Evolutionary conservation across 495 filamentous ascomycete species (phyloP).

Genomic region (Aspergillus mulundensis): DNA sequence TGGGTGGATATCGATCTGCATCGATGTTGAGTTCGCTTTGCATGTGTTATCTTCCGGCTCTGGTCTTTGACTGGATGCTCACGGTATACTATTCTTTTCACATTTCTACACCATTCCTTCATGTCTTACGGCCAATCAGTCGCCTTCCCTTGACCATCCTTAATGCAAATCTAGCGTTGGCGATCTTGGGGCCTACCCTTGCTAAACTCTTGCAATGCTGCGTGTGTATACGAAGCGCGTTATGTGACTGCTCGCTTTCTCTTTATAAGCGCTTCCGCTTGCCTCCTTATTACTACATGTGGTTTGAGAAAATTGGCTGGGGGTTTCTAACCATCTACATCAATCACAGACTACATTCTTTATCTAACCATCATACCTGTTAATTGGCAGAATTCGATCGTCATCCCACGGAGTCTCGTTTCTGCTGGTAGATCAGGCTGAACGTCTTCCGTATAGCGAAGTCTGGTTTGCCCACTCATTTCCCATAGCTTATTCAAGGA

Average conservation of each 20-base stretch:
- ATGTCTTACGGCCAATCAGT: background rate
- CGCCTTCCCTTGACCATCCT: conserved; percentile 10
- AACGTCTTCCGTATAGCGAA: background rate
- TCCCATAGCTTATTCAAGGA: background rate
- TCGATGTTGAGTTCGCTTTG: conserved; percentile 4
- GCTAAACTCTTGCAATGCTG: background rate
- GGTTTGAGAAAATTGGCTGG: background rate
- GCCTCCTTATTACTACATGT: background rate
- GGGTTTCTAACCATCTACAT: background rate
- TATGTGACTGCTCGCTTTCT: background rate
- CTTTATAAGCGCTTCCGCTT: background rate
- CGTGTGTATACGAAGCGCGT: background rate
- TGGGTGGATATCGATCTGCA: conserved; percentile 14
- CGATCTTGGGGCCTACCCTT: conserved; percentile 17
- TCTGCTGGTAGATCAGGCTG: background rate
- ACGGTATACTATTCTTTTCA: conserved; percentile 13
- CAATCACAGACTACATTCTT: background rate
- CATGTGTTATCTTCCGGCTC: conserved; percentile 17
- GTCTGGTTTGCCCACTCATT: background rate
- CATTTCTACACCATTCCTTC: background rate
- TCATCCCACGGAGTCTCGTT: background rate
- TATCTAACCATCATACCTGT: background rate
- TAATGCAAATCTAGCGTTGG: conserved; percentile 24
- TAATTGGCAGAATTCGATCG: background rate
- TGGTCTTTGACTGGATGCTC: background rate